Base-by-base conservation (phyloP, 1,139 yeast genomes). In the Debaryomyces sp. region DNA sequence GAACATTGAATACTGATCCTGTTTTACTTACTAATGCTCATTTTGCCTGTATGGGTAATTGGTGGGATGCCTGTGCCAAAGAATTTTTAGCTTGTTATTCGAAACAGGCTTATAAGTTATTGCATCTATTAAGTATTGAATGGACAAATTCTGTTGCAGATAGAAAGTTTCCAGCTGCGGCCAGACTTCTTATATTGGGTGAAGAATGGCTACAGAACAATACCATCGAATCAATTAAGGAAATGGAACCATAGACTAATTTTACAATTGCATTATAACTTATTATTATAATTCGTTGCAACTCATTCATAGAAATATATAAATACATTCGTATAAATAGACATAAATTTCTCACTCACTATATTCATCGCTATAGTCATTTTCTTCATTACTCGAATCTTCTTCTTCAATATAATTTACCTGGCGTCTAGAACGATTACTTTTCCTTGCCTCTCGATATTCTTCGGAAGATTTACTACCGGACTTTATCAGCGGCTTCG, bases 31-130 rank as follows among this genome's bases (percentile, higher is more conserved):
- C 82, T 0, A 86, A 90, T 55, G 80, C 87, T 0, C 96, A 91
- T 62, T 92, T 78, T 62, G 75, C 85, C 0, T 80, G 88, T 1
- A 78, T 85, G 6, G 85, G 91, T 1, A 81, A 88, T 38, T 92
- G 97, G 97, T 90, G 97, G 96, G 99, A 95, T 55, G 84, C 92
- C 6, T 78, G 87, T 40, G 94, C 89, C 0, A 57, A 57, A 12
- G 73, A 80, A 41, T 81, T 94, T 50, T 50, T 76, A 7, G 60
- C 63, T 10, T 75, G 75, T 0, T 95, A 84, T 64, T 91, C 92
- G 0, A 66, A 57, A 6, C 99, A 94, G 67, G 95, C 83, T 3
- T 50, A 47, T 4, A 94, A 95, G 61, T 53, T 92, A 33, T 60
- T 92, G 50, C 57, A 55, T 7, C 56, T 80, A 5, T 50, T 67